Evolutionary conservation across 345 rosid species (phyloP).

Genomic region (Citrus unshiu): DNA sequence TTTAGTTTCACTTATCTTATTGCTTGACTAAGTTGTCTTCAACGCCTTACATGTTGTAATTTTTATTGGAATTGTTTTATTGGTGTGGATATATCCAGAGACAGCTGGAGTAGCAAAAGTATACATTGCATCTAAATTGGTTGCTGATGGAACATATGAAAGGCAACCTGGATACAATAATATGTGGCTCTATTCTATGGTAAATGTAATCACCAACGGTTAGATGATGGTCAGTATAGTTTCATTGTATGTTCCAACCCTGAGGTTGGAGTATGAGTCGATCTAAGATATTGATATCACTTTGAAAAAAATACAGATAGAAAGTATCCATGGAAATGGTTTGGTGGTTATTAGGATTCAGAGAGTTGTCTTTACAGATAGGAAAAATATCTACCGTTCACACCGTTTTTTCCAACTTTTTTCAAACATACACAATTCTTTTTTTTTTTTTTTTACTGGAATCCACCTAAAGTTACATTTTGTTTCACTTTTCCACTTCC

Average conservation of each 20-base stretch:
- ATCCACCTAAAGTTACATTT: no score
- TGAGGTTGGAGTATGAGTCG: no score
- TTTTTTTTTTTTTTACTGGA: no score
- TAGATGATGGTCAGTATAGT: no score
- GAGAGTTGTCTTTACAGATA: background rate
- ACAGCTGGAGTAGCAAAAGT: constrained; percentile 69
- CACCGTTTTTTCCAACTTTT: no score
- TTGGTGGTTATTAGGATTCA: constrained; percentile 50
- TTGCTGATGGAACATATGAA: background rate
- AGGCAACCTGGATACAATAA: constrained; percentile 35
- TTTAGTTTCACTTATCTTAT: no score
- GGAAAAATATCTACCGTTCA: no score
- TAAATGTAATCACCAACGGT: constrained; percentile 15
- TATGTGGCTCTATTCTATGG: constrained; percentile 80
- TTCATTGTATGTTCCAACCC: no score
- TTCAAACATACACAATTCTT: no score
- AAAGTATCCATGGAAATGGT: constrained; percentile 51
- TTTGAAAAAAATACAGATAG: constrained; percentile 32
- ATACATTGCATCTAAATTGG: constrained; percentile 56
- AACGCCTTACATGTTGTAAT: constrained; percentile 37
- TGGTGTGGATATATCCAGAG: constrained; percentile 65
- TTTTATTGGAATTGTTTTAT: constrained; percentile 61
- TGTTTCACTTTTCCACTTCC: no score
- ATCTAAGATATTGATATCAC: no score
- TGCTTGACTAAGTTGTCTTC: background rate